Conservation (phyloP, 371 early-diverging fungal genomes). For the Saksenaea vasiformis region DNA sequence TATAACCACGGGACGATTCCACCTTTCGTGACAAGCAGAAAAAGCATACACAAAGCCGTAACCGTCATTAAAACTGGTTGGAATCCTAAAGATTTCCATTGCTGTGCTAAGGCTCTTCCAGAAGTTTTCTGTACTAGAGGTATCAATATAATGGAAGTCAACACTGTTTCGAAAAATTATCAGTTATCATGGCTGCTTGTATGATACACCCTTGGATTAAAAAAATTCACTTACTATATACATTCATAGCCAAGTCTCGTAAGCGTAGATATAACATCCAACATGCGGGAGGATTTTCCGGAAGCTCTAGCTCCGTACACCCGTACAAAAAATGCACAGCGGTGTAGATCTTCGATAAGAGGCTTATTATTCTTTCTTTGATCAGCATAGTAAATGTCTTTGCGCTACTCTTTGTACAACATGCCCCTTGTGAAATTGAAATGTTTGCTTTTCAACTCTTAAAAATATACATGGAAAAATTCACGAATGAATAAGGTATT, state of each 20-base stretch:
- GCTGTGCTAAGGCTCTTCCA: too few relatives aligned
- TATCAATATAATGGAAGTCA: too few relatives aligned
- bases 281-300: slow-evolving; percentile 18
- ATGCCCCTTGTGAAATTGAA: background rate
- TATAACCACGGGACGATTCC: too few relatives aligned
- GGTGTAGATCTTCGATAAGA: slow-evolving; percentile 2
- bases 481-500: background rate
- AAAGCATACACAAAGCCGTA: too few relatives aligned
- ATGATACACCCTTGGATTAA: too few relatives aligned
- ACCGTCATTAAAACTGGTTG: too few relatives aligned
- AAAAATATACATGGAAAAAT: background rate
- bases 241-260: slow-evolving; percentile 5
- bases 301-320: slow-evolving; percentile 18
- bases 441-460: background rate
- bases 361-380: slow-evolving; percentile 13
- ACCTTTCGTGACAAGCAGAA: too few relatives aligned
- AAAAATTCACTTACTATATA: too few relatives aligned
- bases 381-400: slow-evolving; percentile 7
- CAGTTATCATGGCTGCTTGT: too few relatives aligned
- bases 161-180: too few relatives aligned
- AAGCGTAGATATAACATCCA: slow-evolving; percentile 16
- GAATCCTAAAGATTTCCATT: too few relatives aligned
- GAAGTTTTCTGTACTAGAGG: too few relatives aligned
- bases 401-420: background rate
- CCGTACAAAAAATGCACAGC: slow-evolving; percentile 12